phyloP scores from a whole-genome alignment of 2,329 filamentous ascomycete genomes.

The Emericellopsis atlantica region DNA sequence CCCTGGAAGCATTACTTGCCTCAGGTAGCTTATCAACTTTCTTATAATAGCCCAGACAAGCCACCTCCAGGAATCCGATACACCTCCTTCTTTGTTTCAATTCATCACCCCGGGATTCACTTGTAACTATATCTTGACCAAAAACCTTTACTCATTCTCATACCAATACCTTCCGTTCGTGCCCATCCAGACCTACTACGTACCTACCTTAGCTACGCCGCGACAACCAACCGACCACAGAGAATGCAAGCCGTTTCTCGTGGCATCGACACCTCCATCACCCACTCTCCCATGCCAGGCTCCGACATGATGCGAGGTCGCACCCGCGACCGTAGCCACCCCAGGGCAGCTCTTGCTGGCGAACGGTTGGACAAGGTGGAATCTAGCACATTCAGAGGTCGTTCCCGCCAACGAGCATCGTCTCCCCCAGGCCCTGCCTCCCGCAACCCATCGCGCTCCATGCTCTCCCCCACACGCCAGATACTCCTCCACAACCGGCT shows the following conservation, averaged over 20 bases:
- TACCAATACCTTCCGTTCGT: neutral
- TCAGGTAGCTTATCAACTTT: no score
- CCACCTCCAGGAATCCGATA: no score
- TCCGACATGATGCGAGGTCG: constrained; percentile 21
- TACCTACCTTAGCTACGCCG: neutral
- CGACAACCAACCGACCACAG: no score
- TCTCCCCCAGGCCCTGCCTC: constrained; percentile 18
- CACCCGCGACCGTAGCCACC: constrained; percentile 24
- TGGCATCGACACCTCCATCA: constrained; percentile 8
- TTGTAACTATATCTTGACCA: no score
- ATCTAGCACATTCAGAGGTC: constrained; percentile 27
- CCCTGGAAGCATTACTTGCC: no score
- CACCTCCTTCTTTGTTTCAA: no score
- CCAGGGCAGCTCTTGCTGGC: constrained; percentile 8
- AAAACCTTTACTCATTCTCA: no score
- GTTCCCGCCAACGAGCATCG: constrained; percentile 24
- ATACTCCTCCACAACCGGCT: constrained; percentile 27
- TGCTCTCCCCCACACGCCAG: constrained; percentile 26
- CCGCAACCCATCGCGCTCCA: constrained; percentile 18
- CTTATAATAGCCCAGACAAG: no score
- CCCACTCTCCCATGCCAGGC: constrained; percentile 10
- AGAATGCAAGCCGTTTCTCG: neutral
- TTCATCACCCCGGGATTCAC: no score
- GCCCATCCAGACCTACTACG: neutral
- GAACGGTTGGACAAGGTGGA: constrained; percentile 8